Evolutionary conservation across 306 rosid genomes (phyloP).

Genomic region (Quercus gilva): DNA sequence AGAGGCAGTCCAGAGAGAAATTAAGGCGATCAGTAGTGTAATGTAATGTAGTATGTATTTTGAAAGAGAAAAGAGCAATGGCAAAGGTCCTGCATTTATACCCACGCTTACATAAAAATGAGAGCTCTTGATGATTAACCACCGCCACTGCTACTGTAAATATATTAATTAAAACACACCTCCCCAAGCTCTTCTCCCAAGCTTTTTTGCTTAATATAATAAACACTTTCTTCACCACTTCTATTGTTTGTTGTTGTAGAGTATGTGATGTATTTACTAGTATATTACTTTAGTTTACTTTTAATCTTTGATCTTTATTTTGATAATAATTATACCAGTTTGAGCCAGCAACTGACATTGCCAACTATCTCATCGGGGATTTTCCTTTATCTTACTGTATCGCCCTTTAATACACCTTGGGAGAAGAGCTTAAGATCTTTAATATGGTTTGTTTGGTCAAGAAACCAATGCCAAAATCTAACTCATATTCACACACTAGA

Average conservation of each 20-base stretch:
- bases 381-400: slow-evolving; percentile 47
- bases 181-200: slow-evolving; percentile 29
- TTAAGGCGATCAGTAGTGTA: slow-evolving; percentile 5
- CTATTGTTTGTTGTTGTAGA: background rate
- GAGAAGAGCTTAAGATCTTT: slow-evolving; percentile 48
- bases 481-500: slow-evolving; percentile 35
- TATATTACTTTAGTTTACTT: slow-evolving; percentile 1
- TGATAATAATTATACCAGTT: slow-evolving; percentile 53
- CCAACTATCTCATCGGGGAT: slow-evolving; percentile 53
- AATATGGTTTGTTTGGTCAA: slow-evolving; percentile 56
- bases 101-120: slow-evolving; percentile 84
- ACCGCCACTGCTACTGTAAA: slow-evolving; percentile 69
- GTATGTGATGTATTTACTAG: slow-evolving; percentile 26
- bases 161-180: slow-evolving; percentile 23
- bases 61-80: slow-evolving; percentile 16
- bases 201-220: slow-evolving; percentile 7
- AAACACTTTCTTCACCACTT: background rate
- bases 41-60: background rate
- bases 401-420: slow-evolving; percentile 60
- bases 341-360: slow-evolving; percentile 74
- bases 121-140: slow-evolving; percentile 97
- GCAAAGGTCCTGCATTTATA: slow-evolving; percentile 52
- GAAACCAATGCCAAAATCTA: slow-evolving; percentile 43
- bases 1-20: background rate
- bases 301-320: slow-evolving; percentile 1